Conservation (phyloP, 495 filamentous ascomycete genomes). For the Haplographium delicatum region DNA sequence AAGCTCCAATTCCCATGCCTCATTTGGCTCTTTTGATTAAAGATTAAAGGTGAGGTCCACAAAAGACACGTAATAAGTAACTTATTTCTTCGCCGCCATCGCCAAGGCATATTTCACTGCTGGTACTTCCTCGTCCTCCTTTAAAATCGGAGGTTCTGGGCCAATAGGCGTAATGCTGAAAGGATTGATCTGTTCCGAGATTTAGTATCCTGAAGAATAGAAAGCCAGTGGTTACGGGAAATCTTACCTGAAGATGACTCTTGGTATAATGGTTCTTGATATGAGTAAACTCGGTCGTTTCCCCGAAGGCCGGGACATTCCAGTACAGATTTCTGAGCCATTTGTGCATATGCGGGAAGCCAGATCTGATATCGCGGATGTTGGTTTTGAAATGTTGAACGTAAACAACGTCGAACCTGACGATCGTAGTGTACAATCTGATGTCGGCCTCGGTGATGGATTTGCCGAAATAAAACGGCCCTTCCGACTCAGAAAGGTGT, state of each 20-base stretch:
- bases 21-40: too few species aligned
- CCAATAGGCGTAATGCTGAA: slow-evolving; percentile 58
- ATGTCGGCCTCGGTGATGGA: slow-evolving; percentile 77
- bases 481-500: slow-evolving; percentile 43
- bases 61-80: too few species aligned
- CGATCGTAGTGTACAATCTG: slow-evolving; percentile 69
- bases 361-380: slow-evolving; percentile 72
- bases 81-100: slow-evolving; percentile 10
- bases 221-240: too few species aligned
- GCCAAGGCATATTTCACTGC: slow-evolving; percentile 19
- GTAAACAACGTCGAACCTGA: slow-evolving; percentile 84
- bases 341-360: slow-evolving; percentile 61
- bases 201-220: not conserved
- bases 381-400: slow-evolving; percentile 96
- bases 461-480: slow-evolving; percentile 64
- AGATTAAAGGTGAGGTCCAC: too few species aligned
- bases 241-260: slow-evolving; percentile 38
- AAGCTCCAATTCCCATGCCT: too few species aligned
- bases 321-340: slow-evolving; percentile 69
- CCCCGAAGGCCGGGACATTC: slow-evolving; percentile 57
- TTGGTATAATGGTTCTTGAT: slow-evolving; percentile 46
- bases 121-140: slow-evolving; percentile 24
- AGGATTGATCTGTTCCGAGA: slow-evolving; percentile 35
- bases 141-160: slow-evolving; percentile 56
- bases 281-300: slow-evolving; percentile 64